phyloP scores from a whole-genome alignment of 2,329 filamentous ascomycete species.

The Nigrospora osmanthi region DNA sequence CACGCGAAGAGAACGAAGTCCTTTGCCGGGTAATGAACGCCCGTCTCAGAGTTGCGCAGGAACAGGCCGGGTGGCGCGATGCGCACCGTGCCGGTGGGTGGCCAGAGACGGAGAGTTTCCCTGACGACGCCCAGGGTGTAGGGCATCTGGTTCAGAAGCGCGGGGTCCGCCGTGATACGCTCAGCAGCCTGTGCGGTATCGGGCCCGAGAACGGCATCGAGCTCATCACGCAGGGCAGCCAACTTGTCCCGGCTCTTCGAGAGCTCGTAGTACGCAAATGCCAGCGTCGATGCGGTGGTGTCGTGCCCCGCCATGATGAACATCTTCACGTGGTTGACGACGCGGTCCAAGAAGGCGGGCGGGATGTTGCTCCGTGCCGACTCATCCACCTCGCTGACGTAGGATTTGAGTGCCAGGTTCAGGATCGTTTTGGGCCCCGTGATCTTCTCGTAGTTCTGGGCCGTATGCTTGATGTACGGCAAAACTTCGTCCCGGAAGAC shows the following conservation, averaged over 20 bases:
- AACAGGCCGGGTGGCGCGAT: constrained; percentile 23
- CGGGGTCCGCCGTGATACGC: constrained; percentile 29
- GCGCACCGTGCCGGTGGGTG: constrained; percentile 31
- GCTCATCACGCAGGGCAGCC: constrained; percentile 11
- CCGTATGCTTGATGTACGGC: constrained; percentile 15
- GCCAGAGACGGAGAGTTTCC: constrained; percentile 43
- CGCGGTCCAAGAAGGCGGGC: constrained; percentile 11
- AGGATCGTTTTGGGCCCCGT: constrained; percentile 18
- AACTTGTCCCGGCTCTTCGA: constrained; percentile 8
- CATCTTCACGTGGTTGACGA: constrained; percentile 12
- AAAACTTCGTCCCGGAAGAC: constrained; percentile 15
- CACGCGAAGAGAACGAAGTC: constrained; percentile 19
- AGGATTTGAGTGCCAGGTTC: constrained; percentile 17
- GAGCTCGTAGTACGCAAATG: constrained; percentile 9
- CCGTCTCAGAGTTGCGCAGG: constrained; percentile 31
- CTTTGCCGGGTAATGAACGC: constrained; percentile 30
- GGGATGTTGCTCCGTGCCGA: constrained; percentile 6
- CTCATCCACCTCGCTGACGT: constrained; percentile 7
- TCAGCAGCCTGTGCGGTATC: constrained; percentile 24
- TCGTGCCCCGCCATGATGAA: constrained; percentile 19
- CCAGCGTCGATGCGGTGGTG: constrained; percentile 14
- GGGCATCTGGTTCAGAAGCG: constrained; percentile 37
- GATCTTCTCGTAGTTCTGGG: constrained; percentile 14
- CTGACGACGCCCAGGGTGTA: constrained; percentile 45
- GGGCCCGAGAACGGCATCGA: constrained; percentile 32